Conservation (phyloP, 495 filamentous ascomycete genomes). For the Hypoxylon trugodes region DNA sequence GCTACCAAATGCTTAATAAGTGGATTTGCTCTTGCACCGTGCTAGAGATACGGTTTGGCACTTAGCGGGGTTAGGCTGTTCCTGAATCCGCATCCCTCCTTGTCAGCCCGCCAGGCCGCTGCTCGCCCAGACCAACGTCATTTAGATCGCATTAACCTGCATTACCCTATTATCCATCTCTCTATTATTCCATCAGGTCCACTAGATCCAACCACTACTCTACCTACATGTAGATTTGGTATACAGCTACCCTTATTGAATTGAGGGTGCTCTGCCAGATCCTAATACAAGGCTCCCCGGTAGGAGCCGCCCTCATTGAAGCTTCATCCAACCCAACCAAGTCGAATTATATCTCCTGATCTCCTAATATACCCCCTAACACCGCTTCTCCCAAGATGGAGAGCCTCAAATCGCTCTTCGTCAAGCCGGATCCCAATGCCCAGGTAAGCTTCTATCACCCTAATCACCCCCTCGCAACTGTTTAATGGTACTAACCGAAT, state of each 20-base stretch:
- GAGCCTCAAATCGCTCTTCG: conserved; percentile 84
- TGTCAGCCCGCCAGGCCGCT: too few species aligned
- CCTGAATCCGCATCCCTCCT: conserved; percentile 22
- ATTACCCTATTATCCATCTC: conserved; percentile 30
- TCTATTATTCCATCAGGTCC: conserved; percentile 16
- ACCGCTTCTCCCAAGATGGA: conserved; percentile 69
- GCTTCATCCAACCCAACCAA: conserved; percentile 9
- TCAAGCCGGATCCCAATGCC: conserved; percentile 87
- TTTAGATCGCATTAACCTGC: conserved; percentile 39
- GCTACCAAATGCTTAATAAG: not conserved
- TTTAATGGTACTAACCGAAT: not conserved
- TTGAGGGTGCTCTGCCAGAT: conserved; percentile 27
- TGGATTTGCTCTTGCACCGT: conserved; percentile 12
- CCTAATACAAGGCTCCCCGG: conserved; percentile 15
- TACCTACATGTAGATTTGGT: not conserved
- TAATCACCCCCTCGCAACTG: not conserved
- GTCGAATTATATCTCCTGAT: not conserved
- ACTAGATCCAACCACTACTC: conserved; percentile 5
- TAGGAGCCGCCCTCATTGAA: conserved; percentile 31
- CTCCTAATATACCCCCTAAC: not conserved
- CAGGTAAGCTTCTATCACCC: conserved; percentile 66
- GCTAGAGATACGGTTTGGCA: conserved; percentile 1
- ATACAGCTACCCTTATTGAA: conserved; percentile 18
- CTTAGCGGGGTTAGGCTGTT: conserved; percentile 40
- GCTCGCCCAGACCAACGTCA: conserved; percentile 38